A percentile compares a stretch with the other conserved stretches of the same genome.
These are phyloP conservation scores for Penicillium manginii DNA, from an alignment of 495 filamentous ascomycete genomes.

Conservation along the genomic window DNA sequence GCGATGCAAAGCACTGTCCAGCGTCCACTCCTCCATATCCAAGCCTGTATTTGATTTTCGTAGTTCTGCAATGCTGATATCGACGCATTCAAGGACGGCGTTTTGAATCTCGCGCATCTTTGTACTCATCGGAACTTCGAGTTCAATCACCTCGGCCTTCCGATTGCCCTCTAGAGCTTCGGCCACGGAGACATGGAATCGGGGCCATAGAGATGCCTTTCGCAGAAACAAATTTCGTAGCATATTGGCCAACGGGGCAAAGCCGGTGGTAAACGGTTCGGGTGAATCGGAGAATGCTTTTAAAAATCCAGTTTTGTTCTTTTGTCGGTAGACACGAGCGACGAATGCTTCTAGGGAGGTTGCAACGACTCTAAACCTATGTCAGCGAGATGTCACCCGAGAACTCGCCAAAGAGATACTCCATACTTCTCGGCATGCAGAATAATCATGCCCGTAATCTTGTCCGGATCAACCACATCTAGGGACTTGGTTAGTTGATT, in stretches of 20 bases:
- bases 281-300: slow-evolving; percentile 97
- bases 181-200: slow-evolving; percentile 90
- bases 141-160: slow-evolving; percentile 95
- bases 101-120: slow-evolving; percentile 92
- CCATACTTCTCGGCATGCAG: slow-evolving; percentile 80
- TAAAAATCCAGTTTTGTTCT: slow-evolving; percentile 89
- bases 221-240: slow-evolving; percentile 91
- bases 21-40: slow-evolving; percentile 97
- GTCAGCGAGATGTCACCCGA: neutral
- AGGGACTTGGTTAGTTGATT: slow-evolving; percentile 21
- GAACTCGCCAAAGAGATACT: neutral
- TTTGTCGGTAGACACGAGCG: slow-evolving; percentile 87
- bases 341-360: slow-evolving; percentile 96
- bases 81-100: slow-evolving; percentile 94
- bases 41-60: slow-evolving; percentile 86
- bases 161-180: slow-evolving; percentile 86
- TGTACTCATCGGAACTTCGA: slow-evolving; percentile 96
- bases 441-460: slow-evolving; percentile 84
- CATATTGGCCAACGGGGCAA: slow-evolving; percentile 87
- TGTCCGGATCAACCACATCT: slow-evolving; percentile 77
- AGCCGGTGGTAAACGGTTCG: slow-evolving; percentile 88
- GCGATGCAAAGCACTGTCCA: slow-evolving; percentile 91
- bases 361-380: slow-evolving; percentile 64
- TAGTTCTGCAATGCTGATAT: slow-evolving; percentile 88
- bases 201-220: slow-evolving; percentile 87